Conservation (phyloP, 176 grass and related monocot species). For the Rhynchospora breviuscula region DNA sequence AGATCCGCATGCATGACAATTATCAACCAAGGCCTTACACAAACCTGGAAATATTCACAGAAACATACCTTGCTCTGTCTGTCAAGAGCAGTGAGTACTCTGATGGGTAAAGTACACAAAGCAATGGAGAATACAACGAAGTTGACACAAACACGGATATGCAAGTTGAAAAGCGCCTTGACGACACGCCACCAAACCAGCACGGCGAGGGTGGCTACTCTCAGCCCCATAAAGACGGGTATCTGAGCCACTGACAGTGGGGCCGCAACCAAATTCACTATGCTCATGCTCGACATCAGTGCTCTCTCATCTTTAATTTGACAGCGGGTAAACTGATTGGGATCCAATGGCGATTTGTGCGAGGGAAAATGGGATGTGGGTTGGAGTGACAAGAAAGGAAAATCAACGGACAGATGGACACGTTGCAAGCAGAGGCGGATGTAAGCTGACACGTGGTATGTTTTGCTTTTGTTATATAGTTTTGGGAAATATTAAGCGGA, state of each 20-base stretch:
- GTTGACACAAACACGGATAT: constrained; percentile 4
- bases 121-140: constrained; percentile 19
- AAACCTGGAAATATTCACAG: not conserved
- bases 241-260: constrained; percentile 24
- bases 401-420: not conserved
- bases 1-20: not conserved
- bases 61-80: constrained; percentile 15
- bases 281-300: not conserved
- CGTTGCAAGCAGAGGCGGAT: not conserved
- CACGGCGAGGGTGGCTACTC: not conserved
- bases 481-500: too few species aligned
- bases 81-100: constrained; percentile 28
- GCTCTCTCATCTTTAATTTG: not conserved
- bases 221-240: constrained; percentile 15
- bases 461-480: not conserved
- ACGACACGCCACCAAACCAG: constrained; percentile 20
- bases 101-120: constrained; percentile 19
- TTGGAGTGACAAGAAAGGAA: not conserved
- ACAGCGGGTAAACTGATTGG: not conserved
- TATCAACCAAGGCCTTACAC: not conserved
- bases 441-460: not conserved
- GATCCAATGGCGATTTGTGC: not conserved
- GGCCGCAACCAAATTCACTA: not conserved
- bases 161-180: constrained; percentile 9
- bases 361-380: not conserved